These are phyloP conservation scores for Calocybe gangraenosa DNA, from an alignment of 768 basidiomycete genomes.

Conservation along the genomic window DNA sequence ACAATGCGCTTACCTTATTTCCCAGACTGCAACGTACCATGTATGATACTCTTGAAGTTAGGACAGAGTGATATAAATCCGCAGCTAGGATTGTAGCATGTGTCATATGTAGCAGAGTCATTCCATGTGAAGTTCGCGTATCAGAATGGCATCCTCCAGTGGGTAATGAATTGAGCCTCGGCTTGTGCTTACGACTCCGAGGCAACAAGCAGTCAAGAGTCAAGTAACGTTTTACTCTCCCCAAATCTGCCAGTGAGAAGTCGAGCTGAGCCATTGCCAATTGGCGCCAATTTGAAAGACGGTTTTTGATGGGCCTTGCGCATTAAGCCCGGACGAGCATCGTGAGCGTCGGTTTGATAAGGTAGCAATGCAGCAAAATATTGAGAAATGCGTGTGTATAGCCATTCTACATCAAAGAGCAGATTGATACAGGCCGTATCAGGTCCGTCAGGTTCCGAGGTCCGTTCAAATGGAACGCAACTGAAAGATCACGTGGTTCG, in stretches of 20 bases:
- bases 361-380: too few species aligned
- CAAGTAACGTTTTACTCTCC: conserved; percentile 76
- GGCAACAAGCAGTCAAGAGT: conserved; percentile 74
- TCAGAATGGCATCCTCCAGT: neutral
- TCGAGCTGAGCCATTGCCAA: neutral
- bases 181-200: conserved; percentile 61
- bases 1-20: conserved; percentile 53
- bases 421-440: too few species aligned
- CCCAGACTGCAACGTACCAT: conserved; percentile 22
- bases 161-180: conserved; percentile 1
- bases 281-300: conserved; percentile 74
- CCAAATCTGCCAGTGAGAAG: neutral
- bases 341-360: too few species aligned
- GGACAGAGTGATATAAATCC: too few species aligned
- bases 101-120: neutral
- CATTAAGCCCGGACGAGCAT: too few species aligned
- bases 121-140: too few species aligned
- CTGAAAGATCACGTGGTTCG: neutral
- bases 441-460: too few species aligned
- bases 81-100: too few species aligned
- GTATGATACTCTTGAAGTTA: too few species aligned
- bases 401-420: too few species aligned
- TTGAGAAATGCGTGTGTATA: too few species aligned
- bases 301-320: conserved; percentile 58
- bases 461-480: neutral